These are phyloP conservation scores for Cichorium intybus DNA, from an alignment of 140 eudicot genomes.

Conservation along the genomic window DNA sequence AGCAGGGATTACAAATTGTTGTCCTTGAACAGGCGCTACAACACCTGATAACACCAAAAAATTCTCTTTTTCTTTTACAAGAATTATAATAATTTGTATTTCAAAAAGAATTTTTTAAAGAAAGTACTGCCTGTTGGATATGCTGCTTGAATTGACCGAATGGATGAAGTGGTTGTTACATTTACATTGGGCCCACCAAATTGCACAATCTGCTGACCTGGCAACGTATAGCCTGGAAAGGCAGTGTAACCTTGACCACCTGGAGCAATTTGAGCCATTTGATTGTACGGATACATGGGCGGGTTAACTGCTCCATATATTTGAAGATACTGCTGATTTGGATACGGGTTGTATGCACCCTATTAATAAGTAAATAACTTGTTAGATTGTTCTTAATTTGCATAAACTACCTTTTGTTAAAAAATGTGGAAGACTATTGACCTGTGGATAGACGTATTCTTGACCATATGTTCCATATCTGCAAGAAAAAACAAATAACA, in stretches of 20 bases:
- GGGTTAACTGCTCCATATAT: slow-evolving; percentile 64
- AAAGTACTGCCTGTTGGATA: slow-evolving; percentile 57
- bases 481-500: slow-evolving; percentile 21
- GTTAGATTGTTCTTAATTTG: neutral
- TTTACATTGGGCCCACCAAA: slow-evolving; percentile 67
- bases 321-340: slow-evolving; percentile 83
- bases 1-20: slow-evolving; percentile 63
- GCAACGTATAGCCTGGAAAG: slow-evolving; percentile 70
- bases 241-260: slow-evolving; percentile 58
- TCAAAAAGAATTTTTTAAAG: slow-evolving; percentile 8
- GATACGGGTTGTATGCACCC: slow-evolving; percentile 82
- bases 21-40: slow-evolving; percentile 68
- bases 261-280: slow-evolving; percentile 62
- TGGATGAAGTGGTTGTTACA: slow-evolving; percentile 55
- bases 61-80: neutral
- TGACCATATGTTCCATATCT: slow-evolving; percentile 70
- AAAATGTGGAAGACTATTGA: slow-evolving; percentile 26
- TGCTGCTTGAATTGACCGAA: slow-evolving; percentile 72
- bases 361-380: slow-evolving; percentile 11
- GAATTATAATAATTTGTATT: neutral
- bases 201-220: slow-evolving; percentile 76
- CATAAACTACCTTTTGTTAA: neutral
- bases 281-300: slow-evolving; percentile 77
- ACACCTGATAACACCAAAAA: slow-evolving; percentile 53
- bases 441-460: slow-evolving; percentile 81